Evolutionary conservation across 352 stramenopile genomes (phyloP), one percentile per base, ranked within the genome.

Genomic region (Globisporangium orthogonon): DNA sequence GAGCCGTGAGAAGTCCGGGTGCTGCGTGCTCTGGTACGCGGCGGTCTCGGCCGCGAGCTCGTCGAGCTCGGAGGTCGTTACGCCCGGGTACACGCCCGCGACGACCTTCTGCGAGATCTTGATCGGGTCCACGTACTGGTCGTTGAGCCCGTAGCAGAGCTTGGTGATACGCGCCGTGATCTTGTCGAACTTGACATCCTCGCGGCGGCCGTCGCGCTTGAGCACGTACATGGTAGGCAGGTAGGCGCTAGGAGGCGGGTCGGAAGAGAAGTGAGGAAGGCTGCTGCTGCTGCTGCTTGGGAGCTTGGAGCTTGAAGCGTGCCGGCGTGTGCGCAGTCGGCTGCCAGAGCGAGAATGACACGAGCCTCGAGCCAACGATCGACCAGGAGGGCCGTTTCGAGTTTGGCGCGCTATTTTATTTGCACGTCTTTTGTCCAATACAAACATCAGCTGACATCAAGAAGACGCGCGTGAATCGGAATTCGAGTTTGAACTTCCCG

Each of bases 81-180:
- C 96, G 49, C 97, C 97, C 2, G 95, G 91, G 75, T 99, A 99
- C 17, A 99, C 93, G 56, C 97, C 97, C n/a, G 96, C 91, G 57
- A 99, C 97, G 17, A 99, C 97, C 78, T 99, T 99, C 79, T 99
- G 96, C 44, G 97, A 96, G 70, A 99, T 98, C 67, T 97, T 78
- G 60, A 98, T 82, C 43, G 96, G 87, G 73, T 98, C 95, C 13
- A 99, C 94, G 73, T 98, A 98, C 65, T 97, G 73, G n/a, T 77
- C 72, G 71, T 99, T 96, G 23, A 99, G 84, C 6, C 97, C 97
- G 69, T 99, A 98, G 77, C 96, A 99, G 33, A 99, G 91, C 70
- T 99, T 99, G 60, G 84, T 93, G 68, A 99, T 98, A 55, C 97
- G 93, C 49, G 86, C 91, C 45, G 95, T 98, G 69, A 98, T 98